Percentiles rank a stretch among this genome's conserved stretches.
phyloP scores from a whole-genome alignment of 169 alveolate genomes.

The Plasmodium falciparum region DNA sequence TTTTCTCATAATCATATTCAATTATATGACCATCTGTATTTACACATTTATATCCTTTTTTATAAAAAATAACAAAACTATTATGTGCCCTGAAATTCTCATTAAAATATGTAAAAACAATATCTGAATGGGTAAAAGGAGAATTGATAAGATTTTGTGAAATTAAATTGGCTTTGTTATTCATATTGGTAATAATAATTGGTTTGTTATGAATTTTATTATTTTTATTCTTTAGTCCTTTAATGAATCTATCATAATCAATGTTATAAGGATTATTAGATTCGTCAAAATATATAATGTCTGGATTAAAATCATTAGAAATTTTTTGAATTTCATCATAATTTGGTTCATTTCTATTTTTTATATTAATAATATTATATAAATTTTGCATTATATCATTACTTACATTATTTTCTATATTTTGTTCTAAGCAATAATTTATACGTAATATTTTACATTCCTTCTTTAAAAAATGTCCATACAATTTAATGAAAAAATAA shows the following conservation, averaged over 20 bases:
- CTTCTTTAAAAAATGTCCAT: constrained; percentile 13
- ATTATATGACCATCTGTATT: constrained; percentile 49
- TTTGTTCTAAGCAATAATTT: constrained; percentile 16
- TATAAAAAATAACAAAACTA: constrained; percentile 50
- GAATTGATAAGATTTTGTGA: constrained; percentile 41
- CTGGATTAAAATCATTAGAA: constrained; percentile 37
- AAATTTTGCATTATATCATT: constrained; percentile 4
- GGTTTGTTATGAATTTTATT: constrained; percentile 30
- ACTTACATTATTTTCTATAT: not conserved
- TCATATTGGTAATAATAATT: constrained; percentile 43
- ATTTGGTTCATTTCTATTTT: constrained; percentile 13
- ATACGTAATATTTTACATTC: constrained; percentile 39
- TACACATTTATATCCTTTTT: constrained; percentile 43
- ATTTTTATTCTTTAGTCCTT: constrained; percentile 1
- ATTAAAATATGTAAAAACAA: constrained; percentile 54
- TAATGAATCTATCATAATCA: constrained; percentile 17
- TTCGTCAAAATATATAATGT: constrained; percentile 57
- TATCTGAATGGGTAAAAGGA: constrained; percentile 50
- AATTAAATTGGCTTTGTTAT: constrained; percentile 61
- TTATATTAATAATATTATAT: constrained; percentile 21
- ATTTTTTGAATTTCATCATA: constrained; percentile 28
- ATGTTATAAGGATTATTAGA: constrained; percentile 60
- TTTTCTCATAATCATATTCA: constrained; percentile 52
- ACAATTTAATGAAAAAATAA: constrained; percentile 29
- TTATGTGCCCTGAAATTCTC: constrained; percentile 73